These are phyloP conservation scores for Boletus fagicola DNA, from an alignment of 768 basidiomycete genomes.

Conservation along the genomic window DNA sequence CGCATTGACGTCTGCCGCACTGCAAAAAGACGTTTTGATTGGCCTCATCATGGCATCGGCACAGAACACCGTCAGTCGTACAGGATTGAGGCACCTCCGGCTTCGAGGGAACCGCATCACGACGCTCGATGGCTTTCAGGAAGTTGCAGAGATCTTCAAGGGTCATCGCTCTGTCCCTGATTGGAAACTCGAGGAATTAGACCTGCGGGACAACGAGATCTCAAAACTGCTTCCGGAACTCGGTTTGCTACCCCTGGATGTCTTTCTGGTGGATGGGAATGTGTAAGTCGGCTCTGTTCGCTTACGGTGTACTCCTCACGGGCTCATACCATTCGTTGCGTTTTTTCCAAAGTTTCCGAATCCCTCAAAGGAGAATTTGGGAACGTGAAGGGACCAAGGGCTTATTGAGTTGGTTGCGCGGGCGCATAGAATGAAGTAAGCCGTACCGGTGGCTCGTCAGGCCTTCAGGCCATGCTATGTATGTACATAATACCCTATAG, in stretches of 20 bases:
- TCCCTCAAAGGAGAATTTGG: slow-evolving; percentile 79
- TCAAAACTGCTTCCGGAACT: slow-evolving; percentile 64
- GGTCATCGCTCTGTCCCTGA: slow-evolving; percentile 57
- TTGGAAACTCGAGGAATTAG: slow-evolving; percentile 82
- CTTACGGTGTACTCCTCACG: neutral
- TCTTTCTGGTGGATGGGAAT: slow-evolving; percentile 84
- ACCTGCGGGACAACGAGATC: slow-evolving; percentile 80
- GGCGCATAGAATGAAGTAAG: slow-evolving; percentile 56
- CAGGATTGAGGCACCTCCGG: slow-evolving; percentile 63
- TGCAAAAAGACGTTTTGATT: slow-evolving; percentile 49
- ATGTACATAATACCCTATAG: neutral
- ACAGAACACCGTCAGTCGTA: slow-evolving; percentile 29
- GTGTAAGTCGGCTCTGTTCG: slow-evolving; percentile 47
- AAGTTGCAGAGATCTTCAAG: slow-evolving; percentile 61
- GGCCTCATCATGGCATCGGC: slow-evolving; percentile 50
- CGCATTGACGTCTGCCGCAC: slow-evolving; percentile 50
- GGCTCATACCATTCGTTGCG: neutral
- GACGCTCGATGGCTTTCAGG: slow-evolving; percentile 60
- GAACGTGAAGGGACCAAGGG: slow-evolving; percentile 86
- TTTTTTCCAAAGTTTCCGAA: slow-evolving; percentile 60
- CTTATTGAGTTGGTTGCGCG: slow-evolving; percentile 72
- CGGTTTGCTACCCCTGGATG: slow-evolving; percentile 74
- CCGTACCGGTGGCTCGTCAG: neutral
- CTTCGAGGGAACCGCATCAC: slow-evolving; percentile 67
- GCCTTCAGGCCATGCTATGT: neutral